Evolutionary conservation across 768 basidiomycete genomes (phyloP).

Genomic region (Serendipita sp.): DNA sequence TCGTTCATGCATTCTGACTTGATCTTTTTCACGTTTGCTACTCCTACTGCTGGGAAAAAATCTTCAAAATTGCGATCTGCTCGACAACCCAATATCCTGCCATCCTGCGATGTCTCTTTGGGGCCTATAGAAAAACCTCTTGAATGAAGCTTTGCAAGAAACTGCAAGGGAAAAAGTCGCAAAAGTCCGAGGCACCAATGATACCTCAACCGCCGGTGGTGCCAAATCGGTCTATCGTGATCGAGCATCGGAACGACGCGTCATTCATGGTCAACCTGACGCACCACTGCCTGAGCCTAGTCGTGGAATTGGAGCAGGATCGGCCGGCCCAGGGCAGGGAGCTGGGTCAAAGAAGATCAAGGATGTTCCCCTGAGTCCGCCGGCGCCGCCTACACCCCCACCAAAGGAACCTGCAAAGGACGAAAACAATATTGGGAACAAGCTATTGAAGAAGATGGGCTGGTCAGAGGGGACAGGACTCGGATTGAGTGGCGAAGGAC

Average conservation of each 20-base stretch:
- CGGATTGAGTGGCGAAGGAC: constrained; percentile 64
- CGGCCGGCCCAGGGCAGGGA: neutral
- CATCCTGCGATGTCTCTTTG: neutral
- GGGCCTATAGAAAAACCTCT: constrained; percentile 60
- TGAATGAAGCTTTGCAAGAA: constrained; percentile 54
- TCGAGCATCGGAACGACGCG: constrained; percentile 80
- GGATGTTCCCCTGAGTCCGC: constrained; percentile 40
- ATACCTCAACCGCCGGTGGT: constrained; percentile 14
- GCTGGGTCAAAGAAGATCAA: constrained; percentile 23
- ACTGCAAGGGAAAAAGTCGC: constrained; percentile 38
- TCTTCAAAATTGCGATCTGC: too few species aligned
- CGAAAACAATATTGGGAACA: constrained; percentile 77
- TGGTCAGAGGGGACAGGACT: constrained; percentile 86
- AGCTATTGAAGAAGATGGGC: constrained; percentile 92
- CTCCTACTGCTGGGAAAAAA: too few species aligned
- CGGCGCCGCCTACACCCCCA: constrained; percentile 44
- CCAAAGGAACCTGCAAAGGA: constrained; percentile 61
- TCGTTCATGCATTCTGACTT: constrained; percentile 19
- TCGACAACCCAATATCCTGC: neutral
- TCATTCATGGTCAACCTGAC: constrained; percentile 84
- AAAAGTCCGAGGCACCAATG: constrained; percentile 35
- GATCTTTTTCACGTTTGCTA: constrained; percentile 13
- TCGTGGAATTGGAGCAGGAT: neutral
- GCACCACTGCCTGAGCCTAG: constrained; percentile 40
- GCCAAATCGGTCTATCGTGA: constrained; percentile 50